Base-by-base conservation (phyloP, 441 rosid genomes). In the Hura crepitans region DNA sequence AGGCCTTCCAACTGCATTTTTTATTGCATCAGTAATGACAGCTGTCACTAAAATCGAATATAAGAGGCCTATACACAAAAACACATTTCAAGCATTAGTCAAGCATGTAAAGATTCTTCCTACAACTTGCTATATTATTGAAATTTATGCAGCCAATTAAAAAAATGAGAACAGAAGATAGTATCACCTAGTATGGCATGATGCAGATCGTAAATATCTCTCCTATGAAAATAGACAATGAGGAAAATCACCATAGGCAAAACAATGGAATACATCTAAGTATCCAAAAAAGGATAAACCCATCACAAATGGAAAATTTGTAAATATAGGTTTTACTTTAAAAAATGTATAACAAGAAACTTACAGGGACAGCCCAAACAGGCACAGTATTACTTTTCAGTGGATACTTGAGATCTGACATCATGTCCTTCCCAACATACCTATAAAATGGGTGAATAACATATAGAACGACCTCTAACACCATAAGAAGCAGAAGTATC, bases 391-490 rank as follows among this genome's bases (percentile, higher is more conserved):
- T 87, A 51, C 80, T 68, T 78, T 87, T 81, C 71, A 91, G 74
- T 6, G 98, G 98, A 78, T 87, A 94, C 53, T 79, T 87, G 25
- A 94, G 90, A 83, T 91, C 96, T 62, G 81, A 80, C 96, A 91
- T 87, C 98, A 94, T 90, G 75, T 94, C 93, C 76, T 88, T 86
- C 43, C 98, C 96, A 37, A 94, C 96, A 81, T 75, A 94, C 60
- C 97, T 93, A 77, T 89, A 86, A 79, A 91, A 94, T 28, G 98
- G 98, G 65, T 86, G 86, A 46, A 90, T 75, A 37, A 81, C 39
- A 74, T 66, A 51, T 66, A 89, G 83, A 54, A 77, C 30, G 62
- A 78, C 67, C 60, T 79, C 92, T 33, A 88, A 72, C 69, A 81
- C 75, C 66, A 73, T 79, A 62, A 93, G 95, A 54, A 91, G 69